phyloP scores from a whole-genome alignment of 805 yeast genomes.

The Lachancea thermotolerans region DNA sequence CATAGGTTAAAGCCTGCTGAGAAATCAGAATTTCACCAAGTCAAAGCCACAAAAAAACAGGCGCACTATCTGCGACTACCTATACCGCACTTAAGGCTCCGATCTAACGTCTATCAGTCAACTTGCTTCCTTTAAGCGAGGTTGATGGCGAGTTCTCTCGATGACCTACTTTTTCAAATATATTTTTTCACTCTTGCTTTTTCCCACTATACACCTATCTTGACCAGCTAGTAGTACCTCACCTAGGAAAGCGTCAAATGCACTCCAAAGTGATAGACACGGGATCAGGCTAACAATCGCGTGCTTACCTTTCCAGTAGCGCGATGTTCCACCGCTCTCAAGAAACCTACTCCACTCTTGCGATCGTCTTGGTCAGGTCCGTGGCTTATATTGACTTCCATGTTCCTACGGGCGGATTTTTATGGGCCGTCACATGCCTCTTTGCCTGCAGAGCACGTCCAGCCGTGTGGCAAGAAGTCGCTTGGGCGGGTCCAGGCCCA shows the following conservation, averaged over 20 bases:
- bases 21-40: too few relatives aligned
- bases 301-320: neutral
- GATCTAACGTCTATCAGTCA: neutral
- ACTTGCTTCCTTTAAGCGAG: too few relatives aligned
- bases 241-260: neutral
- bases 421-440: too few relatives aligned
- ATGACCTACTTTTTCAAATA: neutral
- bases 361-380: too few relatives aligned
- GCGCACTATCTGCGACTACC: neutral
- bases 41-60: neutral
- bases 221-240: too few relatives aligned
- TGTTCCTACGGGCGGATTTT: too few relatives aligned
- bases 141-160: neutral
- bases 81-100: neutral
- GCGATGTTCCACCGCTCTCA: neutral
- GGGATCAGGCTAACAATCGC: too few relatives aligned
- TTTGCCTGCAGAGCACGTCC: too few relatives aligned
- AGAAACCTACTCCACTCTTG: too few relatives aligned
- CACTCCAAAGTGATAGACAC: neutral
- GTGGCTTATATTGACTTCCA: too few relatives aligned
- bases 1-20: neutral
- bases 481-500: too few relatives aligned
- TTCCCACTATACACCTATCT: neutral
- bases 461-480: too few relatives aligned
- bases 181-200: neutral